Evolutionary conservation across 2,329 filamentous ascomycete genomes (phyloP).

Genomic region (Zasmidium cellare): DNA sequence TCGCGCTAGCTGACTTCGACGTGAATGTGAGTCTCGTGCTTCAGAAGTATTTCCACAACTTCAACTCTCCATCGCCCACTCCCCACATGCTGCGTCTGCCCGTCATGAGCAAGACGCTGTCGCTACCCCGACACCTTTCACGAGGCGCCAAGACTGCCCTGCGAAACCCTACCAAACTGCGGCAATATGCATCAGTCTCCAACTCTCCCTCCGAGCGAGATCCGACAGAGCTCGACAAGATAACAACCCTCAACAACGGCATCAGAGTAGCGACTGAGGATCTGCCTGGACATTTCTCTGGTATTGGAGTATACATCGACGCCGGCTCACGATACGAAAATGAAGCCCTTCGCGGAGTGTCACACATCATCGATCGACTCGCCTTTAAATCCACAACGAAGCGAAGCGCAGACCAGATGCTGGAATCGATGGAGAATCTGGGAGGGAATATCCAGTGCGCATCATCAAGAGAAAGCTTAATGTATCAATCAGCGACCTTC

Average conservation of each 20-base stretch:
- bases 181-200: slow-evolving; percentile 31
- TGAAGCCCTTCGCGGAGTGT: slow-evolving; percentile 78
- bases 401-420: slow-evolving; percentile 76
- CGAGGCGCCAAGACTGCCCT: slow-evolving; percentile 18
- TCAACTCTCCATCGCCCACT: not conserved
- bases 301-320: slow-evolving; percentile 93
- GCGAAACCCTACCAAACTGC: slow-evolving; percentile 13
- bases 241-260: slow-evolving; percentile 89
- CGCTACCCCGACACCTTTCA: slow-evolving; percentile 30
- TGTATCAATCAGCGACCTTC: slow-evolving; percentile 99
- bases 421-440: slow-evolving; percentile 81
- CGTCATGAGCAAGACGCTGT: slow-evolving; percentile 32
- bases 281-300: slow-evolving; percentile 89
- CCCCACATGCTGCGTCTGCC: slow-evolving; percentile 1
- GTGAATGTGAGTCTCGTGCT: not conserved
- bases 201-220: slow-evolving; percentile 55
- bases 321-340: slow-evolving; percentile 94
- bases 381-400: slow-evolving; percentile 86
- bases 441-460: slow-evolving; percentile 97
- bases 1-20: no score
- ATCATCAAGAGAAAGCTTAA: slow-evolving; percentile 89
- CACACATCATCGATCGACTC: slow-evolving; percentile 92
- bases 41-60: not conserved
- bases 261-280: slow-evolving; percentile 93
- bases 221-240: slow-evolving; percentile 79